Percentiles rank a stretch among this genome's conserved stretches.
These are phyloP conservation scores for Apiotrichum porosum DNA, from an alignment of 1,284 basidiomycete genomes.

Conservation along the genomic window DNA sequence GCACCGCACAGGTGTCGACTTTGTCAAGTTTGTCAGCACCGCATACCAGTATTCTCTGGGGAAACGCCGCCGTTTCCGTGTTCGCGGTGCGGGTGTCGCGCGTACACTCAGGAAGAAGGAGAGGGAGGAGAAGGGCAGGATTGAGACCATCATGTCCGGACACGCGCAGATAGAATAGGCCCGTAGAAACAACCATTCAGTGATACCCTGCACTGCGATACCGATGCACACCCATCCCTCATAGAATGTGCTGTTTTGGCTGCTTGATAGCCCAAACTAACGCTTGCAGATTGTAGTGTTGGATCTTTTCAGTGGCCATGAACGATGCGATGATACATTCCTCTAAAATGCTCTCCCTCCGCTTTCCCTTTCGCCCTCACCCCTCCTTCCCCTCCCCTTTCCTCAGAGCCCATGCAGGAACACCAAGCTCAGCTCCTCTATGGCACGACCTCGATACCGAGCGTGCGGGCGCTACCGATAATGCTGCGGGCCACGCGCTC, in stretches of 20 bases:
- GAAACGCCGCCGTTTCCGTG: conserved; percentile 31
- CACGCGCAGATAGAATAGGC: too few relatives aligned
- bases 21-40: conserved; percentile 31
- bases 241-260: too few relatives aligned
- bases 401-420: too few relatives aligned
- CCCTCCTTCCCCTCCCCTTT: background rate
- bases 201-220: conserved; percentile 5
- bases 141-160: too few relatives aligned
- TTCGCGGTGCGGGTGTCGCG: conserved; percentile 23
- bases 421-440: too few relatives aligned
- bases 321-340: conserved; percentile 12
- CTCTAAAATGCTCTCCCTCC: background rate
- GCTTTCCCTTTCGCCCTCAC: background rate
- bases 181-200: background rate
- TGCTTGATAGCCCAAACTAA: too few relatives aligned
- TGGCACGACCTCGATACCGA: conserved; percentile 82
- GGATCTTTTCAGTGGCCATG: too few relatives aligned
- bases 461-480: conserved; percentile 73
- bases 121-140: background rate
- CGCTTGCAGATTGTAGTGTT: too few relatives aligned
- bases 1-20: conserved; percentile 23
- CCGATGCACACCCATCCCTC: conserved; percentile 4
- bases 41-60: conserved; percentile 30
- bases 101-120: conserved; percentile 6
- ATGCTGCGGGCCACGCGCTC: conserved; percentile 84